Evolutionary conservation across 768 basidiomycete species (phyloP).

Genomic region (Mycena capillaripes): DNA sequence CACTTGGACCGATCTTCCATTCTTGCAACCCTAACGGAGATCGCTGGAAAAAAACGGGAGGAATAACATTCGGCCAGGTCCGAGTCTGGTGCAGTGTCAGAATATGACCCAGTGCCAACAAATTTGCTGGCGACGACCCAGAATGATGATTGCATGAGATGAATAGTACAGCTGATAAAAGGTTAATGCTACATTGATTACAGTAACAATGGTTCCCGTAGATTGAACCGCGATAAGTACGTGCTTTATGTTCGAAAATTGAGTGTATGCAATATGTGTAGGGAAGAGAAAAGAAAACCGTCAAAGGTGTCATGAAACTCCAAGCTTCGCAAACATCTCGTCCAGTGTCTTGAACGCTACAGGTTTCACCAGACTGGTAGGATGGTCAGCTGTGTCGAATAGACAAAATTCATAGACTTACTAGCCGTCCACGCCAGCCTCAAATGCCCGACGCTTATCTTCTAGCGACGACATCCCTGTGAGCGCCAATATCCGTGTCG

Average conservation of each 20-base stretch:
- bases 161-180: constrained; percentile 22
- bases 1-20: not conserved
- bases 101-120: constrained; percentile 3
- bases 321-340: constrained; percentile 84
- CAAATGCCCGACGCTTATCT: constrained; percentile 92
- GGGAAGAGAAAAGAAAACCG: not conserved
- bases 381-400: constrained; percentile 11
- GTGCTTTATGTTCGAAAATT: constrained; percentile 21
- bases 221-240: constrained; percentile 29
- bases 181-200: constrained; percentile 27
- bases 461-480: constrained; percentile 96
- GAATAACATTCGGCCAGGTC: not conserved
- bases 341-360: constrained; percentile 95
- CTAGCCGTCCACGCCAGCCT: constrained; percentile 97
- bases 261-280: constrained; percentile 19
- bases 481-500: constrained; percentile 82
- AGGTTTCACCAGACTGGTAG: constrained; percentile 88
- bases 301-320: constrained; percentile 53
- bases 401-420: constrained; percentile 57
- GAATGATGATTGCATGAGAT: constrained; percentile 6
- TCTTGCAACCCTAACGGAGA: not conserved
- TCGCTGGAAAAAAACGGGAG: not conserved
- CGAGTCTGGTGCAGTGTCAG: too few species aligned
- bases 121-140: constrained; percentile 10
- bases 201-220: constrained; percentile 27